phyloP scores from a whole-genome alignment of 1,284 basidiomycete genomes.

The Rhodotorula glutinis region DNA sequence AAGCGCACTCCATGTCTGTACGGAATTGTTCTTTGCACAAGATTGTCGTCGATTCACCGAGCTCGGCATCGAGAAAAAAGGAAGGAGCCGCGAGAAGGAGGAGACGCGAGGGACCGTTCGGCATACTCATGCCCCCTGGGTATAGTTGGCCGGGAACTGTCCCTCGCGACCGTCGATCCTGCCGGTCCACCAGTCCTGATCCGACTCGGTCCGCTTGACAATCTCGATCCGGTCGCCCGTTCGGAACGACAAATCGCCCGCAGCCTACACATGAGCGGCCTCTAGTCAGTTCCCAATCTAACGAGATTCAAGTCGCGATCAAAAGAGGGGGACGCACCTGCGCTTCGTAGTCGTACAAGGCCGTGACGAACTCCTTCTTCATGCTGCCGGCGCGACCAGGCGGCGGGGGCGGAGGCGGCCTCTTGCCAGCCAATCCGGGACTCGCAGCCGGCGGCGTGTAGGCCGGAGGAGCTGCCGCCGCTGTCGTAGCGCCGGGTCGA shows the following conservation, averaged over 20 bases:
- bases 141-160: constrained; percentile 78
- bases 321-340: constrained; percentile 42
- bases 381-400: constrained; percentile 58
- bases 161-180: constrained; percentile 75
- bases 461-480: constrained; percentile 48
- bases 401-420: constrained; percentile 80
- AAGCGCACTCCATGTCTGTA: no score
- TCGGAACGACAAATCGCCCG: constrained; percentile 87
- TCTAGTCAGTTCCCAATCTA: not conserved
- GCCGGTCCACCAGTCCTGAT: constrained; percentile 99
- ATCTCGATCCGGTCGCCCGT: constrained; percentile 93
- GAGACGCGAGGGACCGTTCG: not conserved
- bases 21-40: no score
- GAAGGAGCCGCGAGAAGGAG: not conserved
- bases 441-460: constrained; percentile 44
- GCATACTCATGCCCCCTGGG: not conserved
- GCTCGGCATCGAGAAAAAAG: no score
- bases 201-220: constrained; percentile 73
- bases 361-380: constrained; percentile 71
- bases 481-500: constrained; percentile 37
- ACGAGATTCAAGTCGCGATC: no score
- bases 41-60: no score
- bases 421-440: constrained; percentile 59
- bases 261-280: constrained; percentile 59
- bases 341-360: constrained; percentile 91